Percentiles rank a stretch among this genome's conserved stretches.
phyloP scores from a whole-genome alignment of 768 basidiomycete genomes.

The Lactifluus echinatus region DNA sequence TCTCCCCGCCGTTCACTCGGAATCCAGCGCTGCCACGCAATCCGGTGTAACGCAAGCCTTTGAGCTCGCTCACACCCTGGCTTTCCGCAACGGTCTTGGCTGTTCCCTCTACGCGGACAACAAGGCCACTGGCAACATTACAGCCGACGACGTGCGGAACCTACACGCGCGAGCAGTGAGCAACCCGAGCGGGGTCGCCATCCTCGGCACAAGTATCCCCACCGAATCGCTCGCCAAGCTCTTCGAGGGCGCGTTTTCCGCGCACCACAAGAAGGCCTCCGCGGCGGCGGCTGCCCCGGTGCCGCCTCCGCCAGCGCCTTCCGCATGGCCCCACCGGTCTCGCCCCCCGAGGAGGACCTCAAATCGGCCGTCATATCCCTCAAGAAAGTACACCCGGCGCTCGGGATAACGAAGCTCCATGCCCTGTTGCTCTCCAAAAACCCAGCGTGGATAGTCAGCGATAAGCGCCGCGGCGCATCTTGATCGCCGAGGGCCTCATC shows the following conservation, averaged over 20 bases:
- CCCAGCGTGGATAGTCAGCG: constrained; percentile 72
- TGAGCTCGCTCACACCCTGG: constrained; percentile 81
- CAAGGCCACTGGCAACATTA: constrained; percentile 42
- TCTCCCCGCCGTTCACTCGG: constrained; percentile 61
- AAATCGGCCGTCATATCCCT: constrained; percentile 45
- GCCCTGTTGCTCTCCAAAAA: constrained; percentile 47
- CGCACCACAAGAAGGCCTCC: constrained; percentile 27
- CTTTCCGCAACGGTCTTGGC: constrained; percentile 93
- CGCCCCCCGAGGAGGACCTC: constrained; percentile 57
- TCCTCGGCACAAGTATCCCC: constrained; percentile 83
- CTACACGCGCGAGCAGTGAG: constrained; percentile 69
- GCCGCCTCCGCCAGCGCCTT: constrained; percentile 26
- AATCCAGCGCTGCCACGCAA: constrained; percentile 49
- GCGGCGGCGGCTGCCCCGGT: constrained; percentile 31
- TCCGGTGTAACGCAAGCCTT: constrained; percentile 64
- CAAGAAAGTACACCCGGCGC: constrained; percentile 46
- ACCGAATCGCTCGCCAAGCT: constrained; percentile 48
- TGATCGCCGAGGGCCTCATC: constrained; percentile 51
- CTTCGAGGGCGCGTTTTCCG: constrained; percentile 65
- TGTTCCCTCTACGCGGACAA: constrained; percentile 79
- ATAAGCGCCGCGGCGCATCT: constrained; percentile 69
- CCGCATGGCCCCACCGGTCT: not conserved
- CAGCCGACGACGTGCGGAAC: constrained; percentile 59
- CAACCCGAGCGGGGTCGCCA: constrained; percentile 64
- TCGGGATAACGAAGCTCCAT: constrained; percentile 70